Base-by-base conservation (phyloP, 192 early-diverging fungal species). In the Spinellus fusiger region DNA sequence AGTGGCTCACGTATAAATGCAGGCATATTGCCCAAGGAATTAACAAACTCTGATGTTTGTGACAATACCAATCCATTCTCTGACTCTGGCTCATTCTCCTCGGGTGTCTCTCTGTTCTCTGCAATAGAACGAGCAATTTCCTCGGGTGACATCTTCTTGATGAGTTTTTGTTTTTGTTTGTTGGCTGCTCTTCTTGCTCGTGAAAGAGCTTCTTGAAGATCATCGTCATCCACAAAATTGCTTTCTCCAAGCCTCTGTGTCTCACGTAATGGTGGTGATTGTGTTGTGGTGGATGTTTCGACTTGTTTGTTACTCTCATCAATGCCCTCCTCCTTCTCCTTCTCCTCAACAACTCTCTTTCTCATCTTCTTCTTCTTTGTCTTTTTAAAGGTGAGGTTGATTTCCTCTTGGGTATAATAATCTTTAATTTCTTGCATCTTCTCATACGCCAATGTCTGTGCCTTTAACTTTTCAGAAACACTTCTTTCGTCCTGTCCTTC, bases 141-240 rank as follows among this genome's bases (percentile, higher is more conserved):
- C 54, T 89, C 83, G 5, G 79, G 75, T 9, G 74, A 79, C 31
- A 73, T 63, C 12, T 67, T 65, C 15, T 77, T 74, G 46, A 71
- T 53, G 1, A 61, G 40, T 32, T 67, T 67, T 38, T 66, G 28
- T 35, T 64, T 71, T 70, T 90, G 83, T 49, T 80, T 80, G 9
- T 73, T 73, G 0, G 83, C 84, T 34, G 83, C 51, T 22, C 85
- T 69, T 34, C 96, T 79, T 12, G 91, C 78, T 9, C 82, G 72
- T 0, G 93, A 84, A n/a, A 98, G 71, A 9, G 93, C 91, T 22
- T 71, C 66, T 59, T 96, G 93, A 38, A 98, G 66, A 54, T 98
- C 96, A 61, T 96, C 94, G 66, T 98, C 96, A 61, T 98, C 96
- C 15, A 95, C 93, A 77, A 88, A 87, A 64, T 90, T 94, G 12